These are phyloP conservation scores for Prunella vulgaris DNA, from an alignment of 257 asterid genomes.

Conservation along the genomic window DNA sequence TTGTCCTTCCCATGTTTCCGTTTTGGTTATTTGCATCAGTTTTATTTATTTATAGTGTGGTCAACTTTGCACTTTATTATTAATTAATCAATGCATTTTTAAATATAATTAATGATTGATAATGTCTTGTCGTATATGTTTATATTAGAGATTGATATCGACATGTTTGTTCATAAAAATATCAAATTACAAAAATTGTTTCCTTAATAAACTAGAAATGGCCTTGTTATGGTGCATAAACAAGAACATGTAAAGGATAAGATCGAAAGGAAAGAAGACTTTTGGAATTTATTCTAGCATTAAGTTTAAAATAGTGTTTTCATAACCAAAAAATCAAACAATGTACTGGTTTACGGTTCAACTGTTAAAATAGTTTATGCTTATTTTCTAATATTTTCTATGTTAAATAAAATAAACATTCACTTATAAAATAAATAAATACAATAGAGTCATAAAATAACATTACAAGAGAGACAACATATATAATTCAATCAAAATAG, in stretches of 20 bases:
- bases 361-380: too few species aligned
- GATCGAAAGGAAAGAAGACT: neutral
- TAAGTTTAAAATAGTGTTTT: neutral
- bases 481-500: too few species aligned
- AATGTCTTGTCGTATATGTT: neutral
- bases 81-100: neutral
- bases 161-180: neutral
- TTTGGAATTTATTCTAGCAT: neutral
- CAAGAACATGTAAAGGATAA: too few species aligned
- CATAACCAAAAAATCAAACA: too few species aligned
- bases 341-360: too few species aligned
- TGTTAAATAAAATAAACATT: too few species aligned
- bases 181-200: too few species aligned
- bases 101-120: neutral
- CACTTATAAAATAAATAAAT: too few species aligned
- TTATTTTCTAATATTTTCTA: too few species aligned
- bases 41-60: neutral
- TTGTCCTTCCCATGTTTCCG: neutral
- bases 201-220: neutral
- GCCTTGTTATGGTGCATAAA: too few species aligned
- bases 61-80: neutral
- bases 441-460: too few species aligned
- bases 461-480: too few species aligned
- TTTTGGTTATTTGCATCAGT: neutral
- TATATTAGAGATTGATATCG: neutral